Evolutionary conservation across 2,329 filamentous ascomycete species (phyloP).

Genomic region (Fusarium sp.): DNA sequence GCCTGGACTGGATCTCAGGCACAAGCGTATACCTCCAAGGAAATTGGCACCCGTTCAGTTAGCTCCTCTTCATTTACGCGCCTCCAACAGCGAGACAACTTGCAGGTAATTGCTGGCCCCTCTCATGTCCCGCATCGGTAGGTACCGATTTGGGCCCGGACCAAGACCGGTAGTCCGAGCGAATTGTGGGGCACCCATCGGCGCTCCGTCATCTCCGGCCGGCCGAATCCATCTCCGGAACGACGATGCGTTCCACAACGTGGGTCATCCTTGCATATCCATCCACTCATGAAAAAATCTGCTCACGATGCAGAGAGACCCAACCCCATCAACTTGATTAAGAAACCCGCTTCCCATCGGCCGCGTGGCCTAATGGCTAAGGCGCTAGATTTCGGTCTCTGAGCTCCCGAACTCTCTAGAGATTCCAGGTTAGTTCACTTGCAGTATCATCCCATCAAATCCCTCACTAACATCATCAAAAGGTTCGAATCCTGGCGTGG

Average conservation of each 20-base stretch:
- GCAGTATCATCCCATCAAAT: not conserved
- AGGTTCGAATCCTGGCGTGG: constrained; percentile 35
- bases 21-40: not conserved
- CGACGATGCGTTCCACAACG: not conserved
- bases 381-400: constrained; percentile 33
- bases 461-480: not conserved
- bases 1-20: not conserved
- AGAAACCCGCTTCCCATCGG: not conserved
- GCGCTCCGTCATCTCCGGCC: not conserved
- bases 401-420: constrained; percentile 29
- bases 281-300: not conserved
- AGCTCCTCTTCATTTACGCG: not conserved
- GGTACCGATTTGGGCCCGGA: not conserved
- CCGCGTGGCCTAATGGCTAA: constrained; percentile 37
- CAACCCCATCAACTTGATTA: not conserved
- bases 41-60: not conserved
- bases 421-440: constrained; percentile 26
- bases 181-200: not conserved
- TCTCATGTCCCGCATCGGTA: not conserved
- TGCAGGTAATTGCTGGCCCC: not conserved
- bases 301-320: not conserved
- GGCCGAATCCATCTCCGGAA: not conserved
- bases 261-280: not conserved
- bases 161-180: not conserved
- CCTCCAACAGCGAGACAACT: not conserved